Conservation (phyloP, 1,139 yeast genomes). For the Sugiyamaella neomexicana region DNA sequence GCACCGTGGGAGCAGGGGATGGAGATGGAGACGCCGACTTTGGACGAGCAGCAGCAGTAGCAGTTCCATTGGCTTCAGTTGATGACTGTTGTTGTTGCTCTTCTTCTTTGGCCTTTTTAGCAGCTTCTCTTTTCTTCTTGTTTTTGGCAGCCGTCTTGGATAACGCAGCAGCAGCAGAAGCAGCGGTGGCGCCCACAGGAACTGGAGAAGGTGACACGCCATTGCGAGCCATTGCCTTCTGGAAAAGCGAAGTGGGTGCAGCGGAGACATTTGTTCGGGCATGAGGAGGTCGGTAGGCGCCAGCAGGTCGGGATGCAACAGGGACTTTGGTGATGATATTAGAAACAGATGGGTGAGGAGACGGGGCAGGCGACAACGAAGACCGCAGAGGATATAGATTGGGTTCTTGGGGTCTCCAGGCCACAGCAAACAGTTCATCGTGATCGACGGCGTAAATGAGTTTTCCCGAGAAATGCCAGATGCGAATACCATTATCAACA, state of each 20-base stretch:
- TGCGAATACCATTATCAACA: constrained; percentile 91
- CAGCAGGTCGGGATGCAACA: constrained; percentile 57
- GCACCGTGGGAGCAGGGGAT: constrained; percentile 31
- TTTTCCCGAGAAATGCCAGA: constrained; percentile 91
- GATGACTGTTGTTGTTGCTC: constrained; percentile 24
- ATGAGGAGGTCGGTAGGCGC: constrained; percentile 96
- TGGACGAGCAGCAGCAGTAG: background rate
- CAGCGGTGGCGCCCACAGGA: constrained; percentile 41
- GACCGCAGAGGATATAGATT: constrained; percentile 57
- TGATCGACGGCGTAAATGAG: constrained; percentile 76
- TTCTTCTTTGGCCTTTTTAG: constrained; percentile 49
- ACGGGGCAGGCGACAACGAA: constrained; percentile 57
- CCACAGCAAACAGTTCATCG: constrained; percentile 74
- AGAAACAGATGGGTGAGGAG: constrained; percentile 59
- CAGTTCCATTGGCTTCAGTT: constrained; percentile 19
- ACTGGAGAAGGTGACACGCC: constrained; percentile 32
- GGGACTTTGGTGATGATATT: constrained; percentile 32
- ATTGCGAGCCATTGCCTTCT: constrained; percentile 31
- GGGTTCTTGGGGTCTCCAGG: constrained; percentile 80
- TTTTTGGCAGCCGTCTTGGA: constrained; percentile 70
- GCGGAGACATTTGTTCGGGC: constrained; percentile 54
- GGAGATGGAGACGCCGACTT: constrained; percentile 27
- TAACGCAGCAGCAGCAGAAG: constrained; percentile 40
- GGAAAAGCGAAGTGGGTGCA: constrained; percentile 39
- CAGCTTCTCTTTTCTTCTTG: constrained; percentile 71